Base-by-base conservation (phyloP, 2,329 filamentous ascomycete species). In the Cladosporium cucumerinum region DNA sequence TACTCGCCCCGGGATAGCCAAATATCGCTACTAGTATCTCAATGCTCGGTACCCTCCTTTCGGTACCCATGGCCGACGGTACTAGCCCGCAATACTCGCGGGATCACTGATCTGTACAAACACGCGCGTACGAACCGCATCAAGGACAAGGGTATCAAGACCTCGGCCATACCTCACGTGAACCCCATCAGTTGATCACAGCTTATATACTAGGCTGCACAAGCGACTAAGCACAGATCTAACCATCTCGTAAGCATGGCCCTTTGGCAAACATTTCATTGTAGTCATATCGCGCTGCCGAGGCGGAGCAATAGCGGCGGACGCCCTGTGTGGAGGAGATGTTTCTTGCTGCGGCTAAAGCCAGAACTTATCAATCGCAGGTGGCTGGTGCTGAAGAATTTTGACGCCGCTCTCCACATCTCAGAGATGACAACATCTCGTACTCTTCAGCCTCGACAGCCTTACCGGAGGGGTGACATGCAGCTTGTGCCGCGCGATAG, bases 221-320 rank as follows among this genome's bases (percentile, higher is more conserved):
- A 39, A 58, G 32, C 55, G 25, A 18, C 34, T 8, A 46, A 58
- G 55, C 36, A 39, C 55, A 58, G 23, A 23, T 43, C 23, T n/a
- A n/a, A 18, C 39, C 34, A 28, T 58, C 16, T 25, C 34, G 32
- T 58, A 46, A 58, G 55, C 55, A 58, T 14, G 23, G 25, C 18
- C 18, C 14, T 43, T 21, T 46, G 8, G n/a, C 39, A 46, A 46
- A 46, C 32, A n/a, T 10, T n/a, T 43, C 28, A 18, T 55, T n/a
- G 28, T 28, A 55, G 28, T 55, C 55, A 58, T 46, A n/a, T 43
- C 32, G 25, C 34, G 26, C 23, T 34, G 55, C 32, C 34, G 32
- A 23, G 14, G 55, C 55, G 55, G 55, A 58, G 36, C 55, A 58
- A 58, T 46, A 58, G 55, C 55, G 55, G 55, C 55, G 55, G 23